Base-by-base conservation (phyloP, 441 rosid species). In the Breynia disticha region DNA sequence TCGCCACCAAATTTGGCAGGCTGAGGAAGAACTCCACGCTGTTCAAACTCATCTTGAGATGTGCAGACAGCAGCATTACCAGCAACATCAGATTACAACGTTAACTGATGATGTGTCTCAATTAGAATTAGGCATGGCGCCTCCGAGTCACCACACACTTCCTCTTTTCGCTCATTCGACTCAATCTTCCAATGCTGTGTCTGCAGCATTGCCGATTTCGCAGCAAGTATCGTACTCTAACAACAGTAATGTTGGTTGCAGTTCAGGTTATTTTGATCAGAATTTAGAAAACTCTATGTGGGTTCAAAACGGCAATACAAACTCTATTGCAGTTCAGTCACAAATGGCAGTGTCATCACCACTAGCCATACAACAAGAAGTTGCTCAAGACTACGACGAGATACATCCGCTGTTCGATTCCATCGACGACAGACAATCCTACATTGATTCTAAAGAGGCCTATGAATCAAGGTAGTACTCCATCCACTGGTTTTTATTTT, bases 351-450 rank as follows among this genome's bases (percentile, higher is more conserved):
- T 73, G 24, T 69, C 80, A 0, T 80, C 79, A 37, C 69, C 81
- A 13, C 60, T 63, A 7, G 65, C 35, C 16, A 50, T 72, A 37
- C 85, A 82, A 37, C 81, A 77, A 55, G 67, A 76, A 49, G 66
- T 70, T 55, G 79, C 68, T 57, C 81, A 76, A 16, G 80, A 76
- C 22, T 86, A 86, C 16, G 87, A 87, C 47, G 90, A 87, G 52
- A 67, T 86, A 56, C 91, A 78, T 61, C 86, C 86, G 5, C 84
- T 84, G 50, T 83, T 88, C 9, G 87, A 84, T 48, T 72, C 80
- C n/a, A 79, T 79, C 7, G 96, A 93, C 12, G 96, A 93, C 15
- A 68, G 84, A 17, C 95, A 86, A 64, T 87, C 94, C 0, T 82
- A 74, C 38, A 73, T 72, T 12, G 82, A 84, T 56, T 71, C 87